Evolutionary conservation across 192 early-diverging fungal species (phyloP), one percentile per base, ranked within the genome.

Genomic region (Coemansia sp.): DNA sequence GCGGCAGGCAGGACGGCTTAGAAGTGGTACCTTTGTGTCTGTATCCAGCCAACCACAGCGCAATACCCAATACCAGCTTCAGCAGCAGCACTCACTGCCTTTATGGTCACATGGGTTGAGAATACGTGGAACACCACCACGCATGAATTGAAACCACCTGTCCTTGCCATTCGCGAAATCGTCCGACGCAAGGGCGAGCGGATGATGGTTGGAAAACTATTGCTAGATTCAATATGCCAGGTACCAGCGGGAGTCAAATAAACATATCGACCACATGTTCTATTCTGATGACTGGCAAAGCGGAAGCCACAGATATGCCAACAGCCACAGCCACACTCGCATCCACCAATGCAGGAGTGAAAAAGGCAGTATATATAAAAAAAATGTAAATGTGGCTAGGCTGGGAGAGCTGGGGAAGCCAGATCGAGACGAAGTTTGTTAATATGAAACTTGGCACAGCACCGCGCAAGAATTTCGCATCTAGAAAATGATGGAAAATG

Each of bases 61-160:
- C 30, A 30, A 30, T 30, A 30, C 30, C 30, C 30, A 30, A 30
- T 30, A 30, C 30, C 30, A 30, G 30, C 30, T 3, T 30, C 30
- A 30, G 30, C 30, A 30, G 30, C 30, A 30, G 30, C 30, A 30
- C 30, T 30, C 30, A 30, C 30, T 1, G 30, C 30, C 30, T 30
- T 1, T 30, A 44, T 57, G 16, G 73, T 79, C 49, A 73, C 72
- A 18, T 64, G 71, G 14, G 62, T 79, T 24, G 77, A 79, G 56
- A 55, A 55, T 35, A 52, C 60, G 12, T 58, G 67, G 43, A 26
- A 51, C 20, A 52, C 67, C 45, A 15, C 33, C 67, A 23, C 48
- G 21, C 16, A 51, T 30, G 30, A 30, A 30, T 30, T 30, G 30
- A 3, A 30, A 30, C 30, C 30, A 30, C 30, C 30, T 30, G 30